Evolutionary conservation across 768 basidiomycete genomes (phyloP), one percentile per base, ranked within the genome.

Genomic region (Phylloporus arenicola): DNA sequence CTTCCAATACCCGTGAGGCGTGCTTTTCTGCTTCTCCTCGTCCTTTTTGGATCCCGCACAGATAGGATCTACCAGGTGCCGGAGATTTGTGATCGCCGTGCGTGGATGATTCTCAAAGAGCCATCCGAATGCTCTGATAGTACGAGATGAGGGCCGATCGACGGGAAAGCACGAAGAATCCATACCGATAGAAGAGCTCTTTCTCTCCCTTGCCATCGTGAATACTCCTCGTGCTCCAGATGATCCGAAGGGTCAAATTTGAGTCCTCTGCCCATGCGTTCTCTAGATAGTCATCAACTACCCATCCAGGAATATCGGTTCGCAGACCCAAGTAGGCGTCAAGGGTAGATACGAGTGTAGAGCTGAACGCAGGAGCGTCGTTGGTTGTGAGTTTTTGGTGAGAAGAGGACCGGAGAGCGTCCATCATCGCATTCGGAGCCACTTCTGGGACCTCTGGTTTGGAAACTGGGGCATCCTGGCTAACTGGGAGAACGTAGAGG

Each of bases 1-100:
- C 60, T 89, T 87, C 82, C 83, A 88, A 58, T 82, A 86, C 0
- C 86, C 86, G 43, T 88, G 85, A 4, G 73, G 52, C 17, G 56
- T 47, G 29, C 60, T 33, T 10, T 17, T 25, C 41, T 31, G 55
- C 44, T 25, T 51, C 13, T 45, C 20, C 12, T 29, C 7, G 11
- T 20, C 34, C 33, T 51, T 47, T 16, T 5, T 16, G 14, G 55
- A 31, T 24, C 63, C 63, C 5, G 50, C 44, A 60, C 81, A 80
- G 8, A 78, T 73, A 0, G 80, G 81, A 9, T 75, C 69, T 34
- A 83, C 77, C 5, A 86, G 70, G 50, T 71, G 61, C 17, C 60
- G 72, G 4, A 87, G 75, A 58, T 86, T 88, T 9, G 63, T 56
- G 41, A 89, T 80, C 3, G 85, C 82, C 0, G 86, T 87, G 3